These are phyloP conservation scores for Phytophthora sp. DNA, from an alignment of 352 stramenopile genomes.

Conservation along the genomic window DNA sequence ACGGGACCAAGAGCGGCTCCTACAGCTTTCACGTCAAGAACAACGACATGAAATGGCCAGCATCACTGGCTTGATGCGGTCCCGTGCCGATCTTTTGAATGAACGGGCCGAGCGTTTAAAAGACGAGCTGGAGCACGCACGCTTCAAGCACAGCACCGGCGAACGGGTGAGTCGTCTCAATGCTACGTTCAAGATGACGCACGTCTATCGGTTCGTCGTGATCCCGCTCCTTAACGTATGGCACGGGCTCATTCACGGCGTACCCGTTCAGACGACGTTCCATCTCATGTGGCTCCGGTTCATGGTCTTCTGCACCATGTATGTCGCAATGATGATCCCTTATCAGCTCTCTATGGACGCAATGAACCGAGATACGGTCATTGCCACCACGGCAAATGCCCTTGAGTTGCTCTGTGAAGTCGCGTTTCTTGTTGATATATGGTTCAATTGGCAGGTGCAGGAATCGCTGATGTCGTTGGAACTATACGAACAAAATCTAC, in stretches of 20 bases:
- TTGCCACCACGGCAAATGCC: conserved; percentile 24
- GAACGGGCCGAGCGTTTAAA: conserved; percentile 32
- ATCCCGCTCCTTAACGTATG: conserved; percentile 20
- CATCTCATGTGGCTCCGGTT: conserved; percentile 52
- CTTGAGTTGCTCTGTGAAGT: conserved; percentile 47
- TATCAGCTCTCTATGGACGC: conserved; percentile 57
- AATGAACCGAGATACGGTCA: conserved; percentile 21
- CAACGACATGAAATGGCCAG: conserved; percentile 20
- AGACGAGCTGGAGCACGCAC: conserved; percentile 23
- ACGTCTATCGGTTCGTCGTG: background rate
- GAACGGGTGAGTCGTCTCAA: background rate
- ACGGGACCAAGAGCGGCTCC: conserved; percentile 54
- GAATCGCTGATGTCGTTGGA: conserved; percentile 46
- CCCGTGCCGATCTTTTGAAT: conserved; percentile 34
- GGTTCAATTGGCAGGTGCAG: conserved; percentile 53
- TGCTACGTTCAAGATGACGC: background rate
- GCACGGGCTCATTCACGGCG: conserved; percentile 35
- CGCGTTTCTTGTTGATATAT: conserved; percentile 54
- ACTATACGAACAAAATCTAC: conserved; percentile 56
- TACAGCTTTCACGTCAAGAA: conserved; percentile 28
- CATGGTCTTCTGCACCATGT: conserved; percentile 43
- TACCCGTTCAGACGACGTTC: conserved; percentile 47
- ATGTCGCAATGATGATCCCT: conserved; percentile 49
- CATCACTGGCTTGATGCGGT: conserved; percentile 26
- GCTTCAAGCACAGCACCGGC: conserved; percentile 15